Base-by-base conservation (phyloP, 1,284 basidiomycete genomes). In the Moniliella sp. region DNA sequence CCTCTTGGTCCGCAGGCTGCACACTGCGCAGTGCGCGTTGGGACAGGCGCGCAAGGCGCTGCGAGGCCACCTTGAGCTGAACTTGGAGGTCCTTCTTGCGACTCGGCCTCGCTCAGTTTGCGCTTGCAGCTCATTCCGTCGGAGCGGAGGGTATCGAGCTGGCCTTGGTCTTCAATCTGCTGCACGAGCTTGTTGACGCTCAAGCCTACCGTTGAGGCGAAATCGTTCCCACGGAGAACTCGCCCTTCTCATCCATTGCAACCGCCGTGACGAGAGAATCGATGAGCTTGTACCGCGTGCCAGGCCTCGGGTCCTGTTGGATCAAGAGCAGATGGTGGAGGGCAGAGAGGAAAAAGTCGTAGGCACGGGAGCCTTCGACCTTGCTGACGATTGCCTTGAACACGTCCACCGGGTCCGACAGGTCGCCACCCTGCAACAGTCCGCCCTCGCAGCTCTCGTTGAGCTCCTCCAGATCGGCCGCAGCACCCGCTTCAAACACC, bases 291-390 rank as follows among this genome's bases (percentile, higher is more conserved):
- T 80, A 93, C 62, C 86, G 81, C 47, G 84, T 77, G 18, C 75
- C 70, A 18, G 78, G 75, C 11, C 39, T 36, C 16, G 58, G 51
- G 39, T 93, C 82, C 45, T 80, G 78, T 39, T 76, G 72, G 44
- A 97, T 81, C 40, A 97, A 69, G 19, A 94, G 65, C 35, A 97
- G 61, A 62, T 94, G 86, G 52, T 86, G 81, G 69, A 97, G 71
- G 51, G 82, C 77, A 15, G 81, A 81, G 31, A 91, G 65, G 57
- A 97, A 78, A 57, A 91, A 78, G 43, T 81, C 76, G 46, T 72
- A 70, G 1, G 84, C 82, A 36, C 74, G 73, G 3, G 78, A 73
- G 28, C 76, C 76, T 36, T 75, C 67, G 12, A 76, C 75, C 53
- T 72, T 76, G 16, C 72, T 65, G 40, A 74, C 67, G 33, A 97